Base-by-base conservation (phyloP, 768 basidiomycete species). In the Serendipita sp. region DNA sequence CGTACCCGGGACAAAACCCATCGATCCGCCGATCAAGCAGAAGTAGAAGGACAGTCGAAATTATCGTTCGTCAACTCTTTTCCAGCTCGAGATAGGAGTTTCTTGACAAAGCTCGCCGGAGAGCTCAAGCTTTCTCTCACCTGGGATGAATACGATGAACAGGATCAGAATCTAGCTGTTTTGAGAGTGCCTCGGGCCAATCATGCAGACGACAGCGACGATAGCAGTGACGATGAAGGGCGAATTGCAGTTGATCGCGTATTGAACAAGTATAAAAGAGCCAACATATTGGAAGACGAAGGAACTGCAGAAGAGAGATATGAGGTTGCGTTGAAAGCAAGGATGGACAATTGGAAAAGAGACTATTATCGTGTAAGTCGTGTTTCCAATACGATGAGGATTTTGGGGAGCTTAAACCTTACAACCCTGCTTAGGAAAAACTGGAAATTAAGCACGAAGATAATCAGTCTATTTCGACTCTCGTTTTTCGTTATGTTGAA, bases 121-220 rank as follows among this genome's bases (percentile, higher is more conserved):
- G 86, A 92, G 56, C 73, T 98, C 48, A 85, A 90, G 71, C 79
- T 98, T 11, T 79, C 74, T 24, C 71, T 94, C 32, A 78, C 86
- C n/a, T 99, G 93, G 92, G 95, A 98, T 71, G 93, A 94, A 71
- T 93, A 85, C 69, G 88, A 93, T 67, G 88, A 88, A 4, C 77
- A 90, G 53, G 89, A 90, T 66, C 78, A 83, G 71, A 89, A 89
- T 69, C 71, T 93, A 30, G 82, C 89, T 46, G 86, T 85, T 18
- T 83, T 80, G 78, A 73, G 81, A 48, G 78, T 88, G 67, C 86
- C 86, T 1, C 78, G 76, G 5, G 75, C 74, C 18, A 72, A 63
- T 58, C 70, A 74, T 56, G 73, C 68, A 18, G 70, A 71, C n/a
- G 67, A 69, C 34, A 67, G 60, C 11, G 73, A 70, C 5, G 69